phyloP scores from a whole-genome alignment of 208 protist genomes.

The Leishmania aethiopica region DNA sequence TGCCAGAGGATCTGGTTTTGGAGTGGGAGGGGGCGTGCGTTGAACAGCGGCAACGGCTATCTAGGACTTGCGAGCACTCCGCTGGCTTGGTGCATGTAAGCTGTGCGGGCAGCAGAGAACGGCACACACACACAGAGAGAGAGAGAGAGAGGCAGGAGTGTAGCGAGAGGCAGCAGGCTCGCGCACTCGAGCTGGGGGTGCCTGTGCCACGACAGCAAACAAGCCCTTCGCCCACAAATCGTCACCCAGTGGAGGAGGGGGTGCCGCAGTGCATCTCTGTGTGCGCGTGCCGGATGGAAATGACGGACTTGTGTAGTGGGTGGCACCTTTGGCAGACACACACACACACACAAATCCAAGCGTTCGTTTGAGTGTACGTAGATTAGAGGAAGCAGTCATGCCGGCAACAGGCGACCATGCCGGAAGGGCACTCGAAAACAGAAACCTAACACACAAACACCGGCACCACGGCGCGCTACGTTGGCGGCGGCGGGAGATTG shows the following conservation, averaged over 20 bases:
- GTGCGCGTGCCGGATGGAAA: not conserved
- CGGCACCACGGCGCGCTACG: conserved; percentile 5
- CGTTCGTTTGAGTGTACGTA: not conserved
- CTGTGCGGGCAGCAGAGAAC: not conserved
- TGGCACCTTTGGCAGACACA: not conserved
- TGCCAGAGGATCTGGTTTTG: not conserved
- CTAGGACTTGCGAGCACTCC: not conserved
- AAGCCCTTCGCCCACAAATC: not conserved
- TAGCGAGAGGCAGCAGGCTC: not conserved
- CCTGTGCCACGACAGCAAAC: no score
- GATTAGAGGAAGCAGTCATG: conserved; percentile 4
- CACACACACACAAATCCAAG: not conserved
- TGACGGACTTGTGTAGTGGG: not conserved
- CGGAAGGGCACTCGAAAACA: not conserved
- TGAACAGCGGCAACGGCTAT: not conserved
- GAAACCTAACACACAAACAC: not conserved
- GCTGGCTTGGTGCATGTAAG: not conserved
- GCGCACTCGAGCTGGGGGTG: not conserved
- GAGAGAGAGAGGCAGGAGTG: not conserved
- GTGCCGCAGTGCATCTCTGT: not conserved
- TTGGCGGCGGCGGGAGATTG: conserved; percentile 79
- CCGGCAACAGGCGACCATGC: not conserved
- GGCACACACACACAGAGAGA: no score
- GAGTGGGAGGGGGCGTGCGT: not conserved
- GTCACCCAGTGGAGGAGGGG: not conserved